phyloP scores from a whole-genome alignment of 2,329 filamentous ascomycete species.

The Trichoderma lentiforme region DNA sequence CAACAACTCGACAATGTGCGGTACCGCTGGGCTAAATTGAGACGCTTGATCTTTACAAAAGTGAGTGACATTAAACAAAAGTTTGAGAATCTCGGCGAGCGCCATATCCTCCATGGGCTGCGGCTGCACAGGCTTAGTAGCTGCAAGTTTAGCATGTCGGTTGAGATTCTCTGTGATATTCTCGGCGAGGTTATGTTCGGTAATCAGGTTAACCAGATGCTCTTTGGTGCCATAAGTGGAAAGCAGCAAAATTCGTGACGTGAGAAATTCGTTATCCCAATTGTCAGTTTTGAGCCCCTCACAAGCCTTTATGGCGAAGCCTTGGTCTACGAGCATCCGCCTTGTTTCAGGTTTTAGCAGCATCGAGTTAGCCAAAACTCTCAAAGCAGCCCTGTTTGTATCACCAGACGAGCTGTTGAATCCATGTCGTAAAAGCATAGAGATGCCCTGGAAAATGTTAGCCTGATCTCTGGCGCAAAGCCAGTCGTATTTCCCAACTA shows the following conservation, averaged over 20 bases:
- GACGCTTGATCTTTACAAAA: conserved; percentile 60
- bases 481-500: neutral
- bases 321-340: conserved; percentile 37
- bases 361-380: conserved; percentile 76
- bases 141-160: conserved; percentile 58
- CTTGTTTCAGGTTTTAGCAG: conserved; percentile 52
- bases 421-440: conserved; percentile 67
- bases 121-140: conserved; percentile 26
- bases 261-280: conserved; percentile 81
- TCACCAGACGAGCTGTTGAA: conserved; percentile 63
- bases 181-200: conserved; percentile 42
- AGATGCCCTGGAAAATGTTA: conserved; percentile 55
- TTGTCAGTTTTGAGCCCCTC: conserved; percentile 68
- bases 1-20: conserved; percentile 69
- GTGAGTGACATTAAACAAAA: conserved; percentile 85
- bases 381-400: conserved; percentile 71
- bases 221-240: conserved; percentile 49
- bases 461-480: neutral
- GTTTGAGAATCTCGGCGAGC: conserved; percentile 76
- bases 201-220: conserved; percentile 48
- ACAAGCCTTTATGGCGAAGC: conserved; percentile 62
- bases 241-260: conserved; percentile 44
- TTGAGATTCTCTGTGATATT: conserved; percentile 66
- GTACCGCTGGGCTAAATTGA: conserved; percentile 65
- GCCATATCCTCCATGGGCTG: conserved; percentile 74